Evolutionary conservation across 139 green algal genomes (phyloP).

Genomic region (Chlorella sp.): DNA sequence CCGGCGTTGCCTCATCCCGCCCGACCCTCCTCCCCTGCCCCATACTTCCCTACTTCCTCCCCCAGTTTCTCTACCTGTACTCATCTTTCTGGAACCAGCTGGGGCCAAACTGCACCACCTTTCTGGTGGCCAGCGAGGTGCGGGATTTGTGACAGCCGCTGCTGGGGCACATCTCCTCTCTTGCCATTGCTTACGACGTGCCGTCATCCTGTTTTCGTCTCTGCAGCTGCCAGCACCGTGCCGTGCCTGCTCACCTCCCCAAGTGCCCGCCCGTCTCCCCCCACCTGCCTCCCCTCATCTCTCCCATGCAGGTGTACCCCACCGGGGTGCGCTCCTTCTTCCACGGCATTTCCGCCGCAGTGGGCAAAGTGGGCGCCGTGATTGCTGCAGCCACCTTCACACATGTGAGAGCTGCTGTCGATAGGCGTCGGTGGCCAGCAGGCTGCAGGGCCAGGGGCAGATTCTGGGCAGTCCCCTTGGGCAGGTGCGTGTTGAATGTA

Average conservation of each 20-base stretch:
- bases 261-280: neutral
- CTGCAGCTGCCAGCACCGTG: neutral
- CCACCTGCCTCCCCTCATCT: neutral
- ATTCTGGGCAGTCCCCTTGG: too few species aligned
- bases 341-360: conserved; percentile 66
- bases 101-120: conserved; percentile 65
- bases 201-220: neutral
- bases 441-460: too few species aligned
- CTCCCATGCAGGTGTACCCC: neutral
- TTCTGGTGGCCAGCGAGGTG: conserved; percentile 66
- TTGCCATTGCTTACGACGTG: too few species aligned
- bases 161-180: too few species aligned
- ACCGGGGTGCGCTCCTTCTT: conserved; percentile 36
- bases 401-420: neutral
- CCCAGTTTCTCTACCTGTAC: conserved; percentile 84
- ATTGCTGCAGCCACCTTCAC: conserved; percentile 54
- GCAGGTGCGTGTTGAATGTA: too few species aligned
- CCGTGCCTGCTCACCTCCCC: neutral
- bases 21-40: neutral
- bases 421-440: too few species aligned
- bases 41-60: conserved; percentile 12
- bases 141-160: too few species aligned
- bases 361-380: conserved; percentile 68
- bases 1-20: neutral
- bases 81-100: conserved; percentile 82